Evolutionary conservation across 1,284 basidiomycete genomes (phyloP).

Genomic region (Erythrobasidium hasegawianum): DNA sequence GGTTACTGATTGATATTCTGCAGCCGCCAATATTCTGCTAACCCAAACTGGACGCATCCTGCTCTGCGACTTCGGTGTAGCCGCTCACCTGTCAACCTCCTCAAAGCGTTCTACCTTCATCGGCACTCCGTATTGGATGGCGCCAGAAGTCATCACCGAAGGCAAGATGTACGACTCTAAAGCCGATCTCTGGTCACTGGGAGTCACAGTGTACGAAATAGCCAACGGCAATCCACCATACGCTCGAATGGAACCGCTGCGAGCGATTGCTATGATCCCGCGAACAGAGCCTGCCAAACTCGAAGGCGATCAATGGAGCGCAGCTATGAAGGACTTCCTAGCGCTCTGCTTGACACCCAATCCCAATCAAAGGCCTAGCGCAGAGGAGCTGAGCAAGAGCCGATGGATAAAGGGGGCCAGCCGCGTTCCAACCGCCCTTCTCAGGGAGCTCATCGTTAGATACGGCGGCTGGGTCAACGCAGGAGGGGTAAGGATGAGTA

Average conservation of each 20-base stretch:
- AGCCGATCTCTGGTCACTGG: slow-evolving; percentile 95
- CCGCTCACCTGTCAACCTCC: slow-evolving; percentile 77
- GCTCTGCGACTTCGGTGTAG: slow-evolving; percentile 95
- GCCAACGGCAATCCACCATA: slow-evolving; percentile 80
- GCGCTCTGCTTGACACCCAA: slow-evolving; percentile 77
- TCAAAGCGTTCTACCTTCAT: slow-evolving; percentile 84
- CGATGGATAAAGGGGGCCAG: slow-evolving; percentile 84
- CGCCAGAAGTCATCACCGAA: slow-evolving; percentile 88
- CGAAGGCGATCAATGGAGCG: slow-evolving; percentile 70
- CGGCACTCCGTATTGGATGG: slow-evolving; percentile 99
- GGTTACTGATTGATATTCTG: neutral
- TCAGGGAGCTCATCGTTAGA: slow-evolving; percentile 79
- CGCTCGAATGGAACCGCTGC: slow-evolving; percentile 77
- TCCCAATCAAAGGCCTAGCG: slow-evolving; percentile 73
- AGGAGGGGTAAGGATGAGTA: slow-evolving; percentile 72
- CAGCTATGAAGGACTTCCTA: slow-evolving; percentile 86
- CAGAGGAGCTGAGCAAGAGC: slow-evolving; percentile 83
- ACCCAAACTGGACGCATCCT: slow-evolving; percentile 82
- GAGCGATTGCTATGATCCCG: slow-evolving; percentile 87
- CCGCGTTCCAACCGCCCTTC: slow-evolving; percentile 64
- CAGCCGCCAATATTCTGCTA: slow-evolving; percentile 87
- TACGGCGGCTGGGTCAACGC: slow-evolving; percentile 72
- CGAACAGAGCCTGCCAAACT: slow-evolving; percentile 78
- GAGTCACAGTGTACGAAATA: slow-evolving; percentile 93
- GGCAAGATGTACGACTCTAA: slow-evolving; percentile 86